A percentile compares a stretch with the other conserved stretches of the same genome.
phyloP scores from a whole-genome alignment of 345 rosid genomes.

The Syzygium grande region DNA sequence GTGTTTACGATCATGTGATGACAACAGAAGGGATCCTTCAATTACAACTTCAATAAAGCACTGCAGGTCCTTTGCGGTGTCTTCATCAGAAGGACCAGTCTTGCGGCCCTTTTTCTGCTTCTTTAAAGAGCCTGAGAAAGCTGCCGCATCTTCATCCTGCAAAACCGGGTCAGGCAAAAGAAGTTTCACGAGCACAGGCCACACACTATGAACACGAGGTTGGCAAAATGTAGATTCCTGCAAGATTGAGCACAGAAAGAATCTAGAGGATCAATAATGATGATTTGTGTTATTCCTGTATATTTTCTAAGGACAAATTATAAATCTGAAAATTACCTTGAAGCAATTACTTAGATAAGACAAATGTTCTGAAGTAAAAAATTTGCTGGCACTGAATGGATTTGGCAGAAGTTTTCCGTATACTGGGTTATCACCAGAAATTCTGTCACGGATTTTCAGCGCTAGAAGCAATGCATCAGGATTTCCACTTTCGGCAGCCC shows the following conservation, averaged over 20 bases:
- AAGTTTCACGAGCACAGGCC: constrained; percentile 67
- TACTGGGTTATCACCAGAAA: constrained; percentile 27
- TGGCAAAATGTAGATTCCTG: constrained; percentile 97
- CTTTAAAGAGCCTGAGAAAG: constrained; percentile 57
- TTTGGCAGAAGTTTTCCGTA: constrained; percentile 67
- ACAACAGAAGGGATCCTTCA: constrained; percentile 68
- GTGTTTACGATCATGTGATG: constrained; percentile 95
- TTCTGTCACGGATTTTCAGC: constrained; percentile 51
- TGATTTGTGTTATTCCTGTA: background rate
- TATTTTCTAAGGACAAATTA: background rate
- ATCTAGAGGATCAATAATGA: background rate
- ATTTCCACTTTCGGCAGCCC: constrained; percentile 64
- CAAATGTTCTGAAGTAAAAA: constrained; percentile 71
- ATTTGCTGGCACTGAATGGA: constrained; percentile 59
- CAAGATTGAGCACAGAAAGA: constrained; percentile 13
- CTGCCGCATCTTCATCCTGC: constrained; percentile 61
- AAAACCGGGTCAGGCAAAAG: constrained; percentile 65
- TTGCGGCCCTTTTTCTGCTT: constrained; percentile 75
- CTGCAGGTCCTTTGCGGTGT: constrained; percentile 44
- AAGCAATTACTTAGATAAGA: constrained; percentile 55
- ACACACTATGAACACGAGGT: constrained; percentile 87
- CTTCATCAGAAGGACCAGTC: constrained; percentile 66
- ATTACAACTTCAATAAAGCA: constrained; percentile 57
- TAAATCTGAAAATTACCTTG: constrained; percentile 42
- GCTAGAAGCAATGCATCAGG: constrained; percentile 95